These are phyloP conservation scores for Luffa aegyptiaca DNA, from an alignment of 306 rosid species.

Conservation along the genomic window DNA sequence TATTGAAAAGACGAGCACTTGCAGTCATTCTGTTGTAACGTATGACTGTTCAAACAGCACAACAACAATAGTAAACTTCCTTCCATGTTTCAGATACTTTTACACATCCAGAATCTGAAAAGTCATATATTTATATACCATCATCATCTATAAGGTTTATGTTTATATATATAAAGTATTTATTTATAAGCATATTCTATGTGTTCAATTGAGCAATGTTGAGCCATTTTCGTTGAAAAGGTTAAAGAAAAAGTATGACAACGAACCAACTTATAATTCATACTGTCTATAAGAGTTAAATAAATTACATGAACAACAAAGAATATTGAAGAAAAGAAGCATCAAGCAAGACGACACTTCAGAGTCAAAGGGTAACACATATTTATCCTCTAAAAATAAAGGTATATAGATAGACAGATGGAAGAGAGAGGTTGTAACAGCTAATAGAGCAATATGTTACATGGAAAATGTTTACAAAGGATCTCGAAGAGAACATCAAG, in stretches of 20 bases:
- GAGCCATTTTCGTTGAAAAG: neutral
- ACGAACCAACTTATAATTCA: no score
- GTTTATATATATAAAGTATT: neutral
- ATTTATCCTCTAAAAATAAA: neutral
- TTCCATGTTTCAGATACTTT: neutral
- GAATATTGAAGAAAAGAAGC: neutral
- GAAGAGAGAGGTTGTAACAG: neutral
- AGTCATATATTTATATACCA: neutral
- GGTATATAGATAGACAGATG: neutral
- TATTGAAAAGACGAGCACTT: neutral
- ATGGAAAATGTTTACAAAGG: neutral
- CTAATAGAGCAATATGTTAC: neutral
- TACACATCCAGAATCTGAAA: neutral
- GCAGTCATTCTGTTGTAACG: neutral
- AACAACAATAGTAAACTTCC: neutral
- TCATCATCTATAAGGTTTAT: neutral
- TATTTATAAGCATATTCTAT: no score
- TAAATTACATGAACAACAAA: neutral
- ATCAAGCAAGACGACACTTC: neutral
- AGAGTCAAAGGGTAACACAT: neutral
- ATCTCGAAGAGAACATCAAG: neutral
- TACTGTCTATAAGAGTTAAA: no score
- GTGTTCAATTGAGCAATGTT: neutral
- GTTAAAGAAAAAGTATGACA: neutral
- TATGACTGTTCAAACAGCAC: neutral